Conservation (phyloP, 352 stramenopile species). For the Pythium insidiosum region DNA sequence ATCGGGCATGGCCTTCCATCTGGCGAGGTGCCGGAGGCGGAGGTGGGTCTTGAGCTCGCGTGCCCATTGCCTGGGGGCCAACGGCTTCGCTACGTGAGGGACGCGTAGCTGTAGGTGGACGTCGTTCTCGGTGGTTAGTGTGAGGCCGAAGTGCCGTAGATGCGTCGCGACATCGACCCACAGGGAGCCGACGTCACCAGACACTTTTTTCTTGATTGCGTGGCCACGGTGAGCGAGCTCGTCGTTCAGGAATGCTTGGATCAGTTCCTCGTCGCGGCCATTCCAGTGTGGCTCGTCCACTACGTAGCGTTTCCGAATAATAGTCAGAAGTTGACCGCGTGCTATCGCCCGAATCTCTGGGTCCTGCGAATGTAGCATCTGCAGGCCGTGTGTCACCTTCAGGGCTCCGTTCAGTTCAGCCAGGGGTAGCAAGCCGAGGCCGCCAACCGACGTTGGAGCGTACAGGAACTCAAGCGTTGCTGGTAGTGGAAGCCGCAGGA, state of each 20-base stretch:
- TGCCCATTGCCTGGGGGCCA: neutral
- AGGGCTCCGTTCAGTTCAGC: neutral
- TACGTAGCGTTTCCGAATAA: neutral
- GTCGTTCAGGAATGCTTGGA: constrained; percentile 2
- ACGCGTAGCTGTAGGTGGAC: neutral
- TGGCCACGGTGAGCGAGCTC: neutral
- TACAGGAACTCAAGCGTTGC: constrained; percentile 2
- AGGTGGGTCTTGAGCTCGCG: constrained; percentile 3
- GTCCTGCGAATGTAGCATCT: constrained; percentile 3
- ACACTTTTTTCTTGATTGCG: neutral
- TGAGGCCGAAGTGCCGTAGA: neutral
- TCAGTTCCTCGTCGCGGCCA: neutral
- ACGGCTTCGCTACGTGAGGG: neutral
- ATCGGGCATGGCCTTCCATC: too few species aligned
- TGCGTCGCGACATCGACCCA: neutral
- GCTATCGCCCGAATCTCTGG: neutral
- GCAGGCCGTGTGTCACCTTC: neutral
- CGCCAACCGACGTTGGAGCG: neutral
- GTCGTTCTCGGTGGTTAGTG: neutral
- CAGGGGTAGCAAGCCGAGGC: constrained; percentile 4
- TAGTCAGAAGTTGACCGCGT: neutral
- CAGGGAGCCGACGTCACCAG: neutral
- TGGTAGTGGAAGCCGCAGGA: neutral
- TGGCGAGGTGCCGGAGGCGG: neutral
- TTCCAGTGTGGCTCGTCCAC: neutral